Percentiles rank a stretch among this genome's conserved stretches.
These are phyloP conservation scores for Singerocomus inundabilis DNA, from an alignment of 1,284 basidiomycete species.

Conservation along the genomic window DNA sequence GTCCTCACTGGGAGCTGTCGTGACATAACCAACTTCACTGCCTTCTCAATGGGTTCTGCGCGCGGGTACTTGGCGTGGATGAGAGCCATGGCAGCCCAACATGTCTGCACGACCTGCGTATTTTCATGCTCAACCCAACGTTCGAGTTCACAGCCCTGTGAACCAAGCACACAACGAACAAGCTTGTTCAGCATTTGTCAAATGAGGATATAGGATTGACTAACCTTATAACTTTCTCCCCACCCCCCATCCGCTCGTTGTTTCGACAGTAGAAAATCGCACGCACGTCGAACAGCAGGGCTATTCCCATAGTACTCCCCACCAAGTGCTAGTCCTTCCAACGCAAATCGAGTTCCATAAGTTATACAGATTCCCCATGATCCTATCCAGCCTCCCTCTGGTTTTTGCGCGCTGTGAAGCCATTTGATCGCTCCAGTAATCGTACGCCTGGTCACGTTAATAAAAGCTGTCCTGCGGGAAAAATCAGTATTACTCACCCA, in stretches of 20 bases:
- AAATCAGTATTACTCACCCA: slow-evolving; percentile 47
- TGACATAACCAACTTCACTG: slow-evolving; percentile 83
- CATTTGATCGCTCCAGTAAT: slow-evolving; percentile 74
- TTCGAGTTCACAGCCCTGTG: slow-evolving; percentile 81
- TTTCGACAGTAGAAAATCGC: slow-evolving; percentile 81
- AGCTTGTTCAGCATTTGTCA: not conserved
- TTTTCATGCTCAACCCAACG: slow-evolving; percentile 85
- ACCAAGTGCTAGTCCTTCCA: slow-evolving; percentile 87
- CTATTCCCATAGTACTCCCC: slow-evolving; percentile 91
- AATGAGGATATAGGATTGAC: slow-evolving; percentile 16
- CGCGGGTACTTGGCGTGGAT: slow-evolving; percentile 89
- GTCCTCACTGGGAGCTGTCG: slow-evolving; percentile 72
- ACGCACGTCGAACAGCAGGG: slow-evolving; percentile 68
- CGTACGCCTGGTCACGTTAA: slow-evolving; percentile 43
- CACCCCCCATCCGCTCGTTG: slow-evolving; percentile 95
- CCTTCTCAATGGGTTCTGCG: slow-evolving; percentile 79
- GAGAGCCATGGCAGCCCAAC: slow-evolving; percentile 90
- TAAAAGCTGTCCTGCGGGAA: not conserved
- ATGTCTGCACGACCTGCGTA: slow-evolving; percentile 91
- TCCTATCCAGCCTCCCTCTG: slow-evolving; percentile 95
- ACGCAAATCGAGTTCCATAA: slow-evolving; percentile 94
- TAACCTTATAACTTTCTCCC: slow-evolving; percentile 85
- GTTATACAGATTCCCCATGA: slow-evolving; percentile 98
- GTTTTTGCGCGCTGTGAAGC: slow-evolving; percentile 77
- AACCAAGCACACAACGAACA: not conserved